Percentiles rank a stretch among this genome's conserved stretches.
Evolutionary conservation across 2,329 filamentous ascomycete genomes (phyloP).

Genomic region (Fusarium paranaense): DNA sequence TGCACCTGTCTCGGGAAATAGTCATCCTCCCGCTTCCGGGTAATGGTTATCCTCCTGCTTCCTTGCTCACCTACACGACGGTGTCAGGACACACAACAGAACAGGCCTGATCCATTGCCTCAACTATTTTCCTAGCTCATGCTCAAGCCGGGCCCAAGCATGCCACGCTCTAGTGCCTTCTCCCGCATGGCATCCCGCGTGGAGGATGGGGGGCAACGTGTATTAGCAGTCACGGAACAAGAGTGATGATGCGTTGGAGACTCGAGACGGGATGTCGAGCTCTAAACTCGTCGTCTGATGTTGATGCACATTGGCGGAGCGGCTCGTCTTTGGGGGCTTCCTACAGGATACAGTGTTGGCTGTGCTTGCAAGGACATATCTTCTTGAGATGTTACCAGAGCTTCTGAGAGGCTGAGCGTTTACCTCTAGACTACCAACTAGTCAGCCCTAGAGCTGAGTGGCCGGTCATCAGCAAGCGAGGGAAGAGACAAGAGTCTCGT

Average conservation of each 20-base stretch:
- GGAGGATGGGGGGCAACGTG: not conserved
- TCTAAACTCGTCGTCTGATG: not conserved
- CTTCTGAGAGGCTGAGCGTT: conserved; percentile 11
- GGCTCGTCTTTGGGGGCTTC: not conserved
- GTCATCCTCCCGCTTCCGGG: not conserved
- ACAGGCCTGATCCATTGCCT: not conserved
- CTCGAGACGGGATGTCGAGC: not conserved
- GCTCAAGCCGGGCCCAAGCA: not conserved
- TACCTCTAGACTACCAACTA: conserved; percentile 18
- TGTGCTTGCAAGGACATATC: conserved; percentile 5
- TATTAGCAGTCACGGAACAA: not conserved
- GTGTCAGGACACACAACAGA: conserved; percentile 6
- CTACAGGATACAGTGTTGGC: not conserved
- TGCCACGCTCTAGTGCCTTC: not conserved
- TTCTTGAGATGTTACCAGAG: conserved; percentile 23
- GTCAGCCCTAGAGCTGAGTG: not conserved
- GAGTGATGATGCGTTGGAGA: not conserved
- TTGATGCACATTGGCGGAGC: not conserved
- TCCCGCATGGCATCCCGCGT: not conserved
- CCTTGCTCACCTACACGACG: conserved; percentile 9
- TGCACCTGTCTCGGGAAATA: not conserved
- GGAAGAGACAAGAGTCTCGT: conserved; percentile 20
- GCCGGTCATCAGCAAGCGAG: not conserved
- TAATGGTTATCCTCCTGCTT: not conserved
- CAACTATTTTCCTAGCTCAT: conserved; percentile 7